Evolutionary conservation across 352 stramenopile species (phyloP).

Genomic region (Pythium brachiatum): DNA sequence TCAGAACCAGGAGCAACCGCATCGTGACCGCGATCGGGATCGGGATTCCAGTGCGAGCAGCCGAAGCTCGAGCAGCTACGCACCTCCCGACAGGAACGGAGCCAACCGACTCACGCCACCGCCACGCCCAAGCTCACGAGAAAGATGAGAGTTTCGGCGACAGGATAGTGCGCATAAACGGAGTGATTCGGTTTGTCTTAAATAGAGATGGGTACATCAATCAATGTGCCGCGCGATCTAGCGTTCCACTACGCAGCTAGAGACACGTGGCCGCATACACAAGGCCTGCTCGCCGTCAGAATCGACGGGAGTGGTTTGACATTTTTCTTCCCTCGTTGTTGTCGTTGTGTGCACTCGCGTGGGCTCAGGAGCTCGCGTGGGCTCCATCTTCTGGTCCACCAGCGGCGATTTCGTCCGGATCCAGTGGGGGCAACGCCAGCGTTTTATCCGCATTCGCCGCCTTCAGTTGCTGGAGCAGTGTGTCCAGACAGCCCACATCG

Average conservation of each 20-base stretch:
- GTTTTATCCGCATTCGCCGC: constrained; percentile 45
- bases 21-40: neutral
- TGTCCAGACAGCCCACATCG: constrained; percentile 81
- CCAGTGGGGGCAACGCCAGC: constrained; percentile 33
- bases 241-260: no score
- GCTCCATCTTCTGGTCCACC: constrained; percentile 38
- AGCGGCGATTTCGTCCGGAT: constrained; percentile 62
- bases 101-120: neutral
- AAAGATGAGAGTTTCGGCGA: neutral
- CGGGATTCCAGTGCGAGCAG: neutral
- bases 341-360: neutral
- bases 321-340: neutral
- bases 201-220: constrained; percentile 26
- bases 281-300: no score
- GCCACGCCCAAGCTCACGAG: neutral
- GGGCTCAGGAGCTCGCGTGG: constrained; percentile 16
- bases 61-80: neutral
- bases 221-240: neutral
- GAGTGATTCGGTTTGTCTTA: constrained; percentile 22
- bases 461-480: constrained; percentile 79
- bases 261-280: neutral
- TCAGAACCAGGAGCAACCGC: neutral
- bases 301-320: neutral
- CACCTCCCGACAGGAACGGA: neutral
- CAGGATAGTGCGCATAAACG: neutral